Percentiles rank a stretch among this genome's conserved stretches.
phyloP scores from a whole-genome alignment of 106 monocot genomes.

The Allium cepa region DNA sequence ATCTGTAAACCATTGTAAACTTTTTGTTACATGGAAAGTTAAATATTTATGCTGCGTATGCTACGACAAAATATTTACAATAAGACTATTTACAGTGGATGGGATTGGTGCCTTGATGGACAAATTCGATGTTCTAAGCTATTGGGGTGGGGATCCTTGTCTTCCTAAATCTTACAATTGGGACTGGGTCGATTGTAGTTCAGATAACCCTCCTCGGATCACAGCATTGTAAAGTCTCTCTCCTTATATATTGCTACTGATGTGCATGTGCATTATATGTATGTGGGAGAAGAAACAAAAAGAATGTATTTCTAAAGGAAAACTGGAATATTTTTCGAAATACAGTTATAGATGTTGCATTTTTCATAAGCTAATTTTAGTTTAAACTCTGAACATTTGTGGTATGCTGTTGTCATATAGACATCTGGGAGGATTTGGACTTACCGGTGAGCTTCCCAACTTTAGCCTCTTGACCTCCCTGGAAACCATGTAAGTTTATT shows the following conservation, averaged over 20 bases:
- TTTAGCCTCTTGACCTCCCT: slow-evolving; percentile 16
- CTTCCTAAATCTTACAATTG: slow-evolving; percentile 13
- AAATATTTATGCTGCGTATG: too few species aligned
- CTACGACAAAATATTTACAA: too few species aligned
- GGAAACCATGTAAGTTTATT: slow-evolving; percentile 15
- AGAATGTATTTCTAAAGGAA: too few species aligned
- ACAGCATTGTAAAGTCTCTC: slow-evolving; percentile 17
- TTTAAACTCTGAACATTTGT: neutral
- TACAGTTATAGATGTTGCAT: too few species aligned
- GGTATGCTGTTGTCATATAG: slow-evolving; percentile 4
- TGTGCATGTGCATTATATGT: too few species aligned
- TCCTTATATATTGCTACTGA: neutral
- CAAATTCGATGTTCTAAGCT: slow-evolving; percentile 5
- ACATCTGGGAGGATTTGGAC: slow-evolving; percentile 12
- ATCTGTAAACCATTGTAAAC: too few species aligned
- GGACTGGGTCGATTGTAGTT: slow-evolving; percentile 29
- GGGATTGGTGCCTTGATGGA: slow-evolving; percentile 3
- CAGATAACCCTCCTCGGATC: slow-evolving; percentile 12
- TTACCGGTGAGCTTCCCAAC: slow-evolving; percentile 21
- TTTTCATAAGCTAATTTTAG: too few species aligned
- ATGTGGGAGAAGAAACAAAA: too few species aligned
- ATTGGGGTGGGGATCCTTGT: slow-evolving; percentile 36
- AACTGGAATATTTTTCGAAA: too few species aligned
- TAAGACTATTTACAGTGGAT: too few species aligned
- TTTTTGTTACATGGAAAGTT: too few species aligned